Evolutionary conservation across 1,139 yeast species (phyloP).

Genomic region (Geotrichum citri-aurantii): DNA sequence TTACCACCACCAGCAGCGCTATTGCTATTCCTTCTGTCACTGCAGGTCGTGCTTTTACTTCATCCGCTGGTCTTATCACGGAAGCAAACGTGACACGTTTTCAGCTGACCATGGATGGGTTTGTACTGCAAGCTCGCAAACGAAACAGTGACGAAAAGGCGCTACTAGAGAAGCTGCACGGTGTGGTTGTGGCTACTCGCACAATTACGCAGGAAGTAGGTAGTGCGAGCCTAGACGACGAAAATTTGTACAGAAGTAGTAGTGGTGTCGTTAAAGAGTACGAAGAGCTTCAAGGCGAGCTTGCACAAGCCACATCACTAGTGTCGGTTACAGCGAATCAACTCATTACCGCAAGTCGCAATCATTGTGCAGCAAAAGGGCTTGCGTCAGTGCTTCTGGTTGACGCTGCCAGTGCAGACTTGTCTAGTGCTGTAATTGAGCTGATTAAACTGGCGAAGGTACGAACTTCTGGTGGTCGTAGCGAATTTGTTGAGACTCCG

Average conservation of each 20-base stretch:
- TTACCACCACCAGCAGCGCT: constrained; percentile 16
- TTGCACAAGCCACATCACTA: constrained; percentile 35
- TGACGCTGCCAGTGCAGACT: constrained; percentile 73
- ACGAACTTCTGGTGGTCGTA: constrained; percentile 18
- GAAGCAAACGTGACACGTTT: constrained; percentile 29
- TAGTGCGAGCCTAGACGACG: constrained; percentile 32
- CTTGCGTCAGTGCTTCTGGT: constrained; percentile 67
- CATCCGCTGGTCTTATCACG: constrained; percentile 26
- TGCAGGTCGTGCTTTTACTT: constrained; percentile 4
- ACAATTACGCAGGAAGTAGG: constrained; percentile 37
- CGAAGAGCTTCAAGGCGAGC: constrained; percentile 25
- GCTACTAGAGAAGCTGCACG: constrained; percentile 32
- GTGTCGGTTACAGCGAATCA: constrained; percentile 73
- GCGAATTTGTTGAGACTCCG: not conserved
- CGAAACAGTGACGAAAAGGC: constrained; percentile 7
- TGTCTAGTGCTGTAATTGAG: constrained; percentile 69
- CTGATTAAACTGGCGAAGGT: constrained; percentile 55
- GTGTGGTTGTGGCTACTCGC: constrained; percentile 36
- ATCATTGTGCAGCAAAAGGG: constrained; percentile 58
- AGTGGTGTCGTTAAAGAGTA: not conserved
- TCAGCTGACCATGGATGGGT: constrained; percentile 35
- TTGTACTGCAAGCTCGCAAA: constrained; percentile 26
- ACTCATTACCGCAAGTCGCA: constrained; percentile 72
- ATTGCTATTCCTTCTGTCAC: constrained; percentile 18
- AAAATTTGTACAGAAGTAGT: not conserved